Conservation (phyloP, 1,284 basidiomycete genomes). For the Afroboletus lepidellus region DNA sequence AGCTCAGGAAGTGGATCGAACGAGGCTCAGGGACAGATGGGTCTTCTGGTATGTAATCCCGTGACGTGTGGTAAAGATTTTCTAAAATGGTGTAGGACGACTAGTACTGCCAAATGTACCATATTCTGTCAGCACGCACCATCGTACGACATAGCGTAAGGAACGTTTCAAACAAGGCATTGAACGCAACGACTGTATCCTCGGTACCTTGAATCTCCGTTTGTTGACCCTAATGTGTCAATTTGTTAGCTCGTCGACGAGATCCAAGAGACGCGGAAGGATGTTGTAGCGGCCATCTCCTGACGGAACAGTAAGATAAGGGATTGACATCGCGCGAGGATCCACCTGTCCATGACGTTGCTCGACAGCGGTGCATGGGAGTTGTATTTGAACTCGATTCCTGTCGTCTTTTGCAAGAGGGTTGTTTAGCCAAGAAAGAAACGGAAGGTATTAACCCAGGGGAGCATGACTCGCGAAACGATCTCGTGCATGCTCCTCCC, state of each 20-base stretch:
- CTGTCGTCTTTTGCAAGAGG: slow-evolving; percentile 82
- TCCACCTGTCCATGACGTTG: slow-evolving; percentile 99
- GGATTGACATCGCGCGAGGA: slow-evolving; percentile 95
- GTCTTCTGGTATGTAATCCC: slow-evolving; percentile 79
- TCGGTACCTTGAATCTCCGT: slow-evolving; percentile 87
- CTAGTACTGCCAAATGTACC: slow-evolving; percentile 54
- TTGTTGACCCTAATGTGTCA: slow-evolving; percentile 99
- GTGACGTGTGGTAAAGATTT: slow-evolving; percentile 92
- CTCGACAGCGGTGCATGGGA: slow-evolving; percentile 77
- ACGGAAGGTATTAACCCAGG: slow-evolving; percentile 99
- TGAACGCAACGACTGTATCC: slow-evolving; percentile 88
- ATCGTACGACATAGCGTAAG: slow-evolving; percentile 94
- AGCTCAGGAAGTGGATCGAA: slow-evolving; percentile 93
- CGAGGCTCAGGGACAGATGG: slow-evolving; percentile 75
- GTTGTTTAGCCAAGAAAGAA: slow-evolving; percentile 98
- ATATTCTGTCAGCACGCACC: slow-evolving; percentile 47
- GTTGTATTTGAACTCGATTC: slow-evolving; percentile 84
- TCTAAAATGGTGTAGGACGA: slow-evolving; percentile 98
- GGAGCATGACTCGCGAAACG: slow-evolving; percentile 90
- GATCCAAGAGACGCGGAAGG: slow-evolving; percentile 88
- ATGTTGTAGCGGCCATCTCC: slow-evolving; percentile 99
- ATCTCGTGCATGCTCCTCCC: slow-evolving; percentile 98
- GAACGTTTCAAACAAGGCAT: slow-evolving; percentile 94
- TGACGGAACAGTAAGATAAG: slow-evolving; percentile 88
- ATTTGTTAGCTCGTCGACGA: slow-evolving; percentile 97